Evolutionary conservation across 805 yeast genomes (phyloP).

Genomic region (Saturnispora diversa): DNA sequence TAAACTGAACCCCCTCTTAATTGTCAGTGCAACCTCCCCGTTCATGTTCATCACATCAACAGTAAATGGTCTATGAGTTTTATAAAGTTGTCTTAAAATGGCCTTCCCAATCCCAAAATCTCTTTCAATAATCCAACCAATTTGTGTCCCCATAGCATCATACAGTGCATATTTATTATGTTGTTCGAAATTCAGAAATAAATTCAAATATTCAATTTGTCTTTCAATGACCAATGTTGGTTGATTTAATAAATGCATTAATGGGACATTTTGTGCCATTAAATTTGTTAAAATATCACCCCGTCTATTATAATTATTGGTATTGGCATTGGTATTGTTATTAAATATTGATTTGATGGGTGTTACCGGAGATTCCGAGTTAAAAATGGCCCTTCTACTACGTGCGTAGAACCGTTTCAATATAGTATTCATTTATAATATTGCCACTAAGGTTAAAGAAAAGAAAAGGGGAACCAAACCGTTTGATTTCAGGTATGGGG

Average conservation of each 20-base stretch:
- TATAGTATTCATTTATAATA: not conserved
- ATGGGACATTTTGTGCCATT: conserved; percentile 28
- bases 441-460: too few relatives aligned
- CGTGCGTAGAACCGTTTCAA: not conserved
- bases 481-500: too few relatives aligned
- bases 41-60: conserved; percentile 62
- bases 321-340: too few relatives aligned
- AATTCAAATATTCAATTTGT: conserved; percentile 79
- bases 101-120: conserved; percentile 63
- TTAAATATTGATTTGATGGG: too few relatives aligned
- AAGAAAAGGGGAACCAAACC: too few relatives aligned
- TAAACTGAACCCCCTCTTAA: conserved; percentile 76
- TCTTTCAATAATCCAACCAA: conserved; percentile 79
- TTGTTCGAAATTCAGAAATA: conserved; percentile 86
- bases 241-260: conserved; percentile 55
- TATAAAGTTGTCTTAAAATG: conserved; percentile 73
- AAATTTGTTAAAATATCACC: too few relatives aligned
- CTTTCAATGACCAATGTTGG: conserved; percentile 86
- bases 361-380: too few relatives aligned
- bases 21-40: conserved; percentile 54
- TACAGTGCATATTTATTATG: conserved; percentile 70
- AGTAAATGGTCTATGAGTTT: conserved; percentile 78
- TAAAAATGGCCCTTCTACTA: not conserved
- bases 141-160: conserved; percentile 62
- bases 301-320: too few relatives aligned